A percentile compares a stretch with the other conserved stretches of the same genome.
These are phyloP conservation scores for Fraxinus latifolia DNA, from an alignment of 305 asterid species.

Conservation along the genomic window DNA sequence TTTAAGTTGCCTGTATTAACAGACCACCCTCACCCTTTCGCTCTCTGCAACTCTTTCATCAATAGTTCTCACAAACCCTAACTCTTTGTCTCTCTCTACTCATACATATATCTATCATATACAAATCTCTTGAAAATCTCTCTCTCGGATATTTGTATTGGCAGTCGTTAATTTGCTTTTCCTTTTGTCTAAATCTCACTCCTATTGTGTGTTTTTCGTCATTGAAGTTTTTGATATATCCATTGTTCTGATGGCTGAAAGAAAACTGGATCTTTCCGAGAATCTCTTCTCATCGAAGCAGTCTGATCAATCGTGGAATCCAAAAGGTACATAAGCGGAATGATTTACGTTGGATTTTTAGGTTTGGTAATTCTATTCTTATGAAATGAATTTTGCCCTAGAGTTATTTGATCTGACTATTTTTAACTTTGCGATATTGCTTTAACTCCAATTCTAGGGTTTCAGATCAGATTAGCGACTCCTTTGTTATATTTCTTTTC, in stretches of 20 bases:
- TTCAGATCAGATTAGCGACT: conserved; percentile 44
- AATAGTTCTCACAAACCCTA: conserved; percentile 54
- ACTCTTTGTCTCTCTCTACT: conserved; percentile 20
- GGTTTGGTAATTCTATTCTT: conserved; percentile 27
- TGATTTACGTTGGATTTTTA: conserved; percentile 17
- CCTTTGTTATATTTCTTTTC: not conserved
- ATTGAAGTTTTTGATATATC: conserved; percentile 24
- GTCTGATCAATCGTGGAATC: conserved; percentile 70
- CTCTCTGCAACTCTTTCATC: conserved; percentile 33
- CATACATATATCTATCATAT: not conserved
- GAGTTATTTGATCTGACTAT: conserved; percentile 42
- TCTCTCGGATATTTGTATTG: conserved; percentile 26
- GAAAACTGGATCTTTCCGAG: conserved; percentile 60
- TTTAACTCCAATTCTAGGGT: conserved; percentile 39
- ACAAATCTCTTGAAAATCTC: conserved; percentile 25
- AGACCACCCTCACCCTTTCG: conserved; percentile 61
- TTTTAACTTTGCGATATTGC: conserved; percentile 17
- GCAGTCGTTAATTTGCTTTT: conserved; percentile 29
- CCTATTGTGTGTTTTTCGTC: conserved; percentile 24
- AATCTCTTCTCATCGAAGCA: conserved; percentile 52
- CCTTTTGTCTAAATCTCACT: conserved; percentile 17
- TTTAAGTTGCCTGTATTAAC: not conserved
- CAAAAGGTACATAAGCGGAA: conserved; percentile 49
- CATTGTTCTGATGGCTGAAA: conserved; percentile 49
- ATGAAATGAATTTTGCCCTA: conserved; percentile 22